Conservation (phyloP, 257 asterid species). For the Nicotiana otophora region DNA sequence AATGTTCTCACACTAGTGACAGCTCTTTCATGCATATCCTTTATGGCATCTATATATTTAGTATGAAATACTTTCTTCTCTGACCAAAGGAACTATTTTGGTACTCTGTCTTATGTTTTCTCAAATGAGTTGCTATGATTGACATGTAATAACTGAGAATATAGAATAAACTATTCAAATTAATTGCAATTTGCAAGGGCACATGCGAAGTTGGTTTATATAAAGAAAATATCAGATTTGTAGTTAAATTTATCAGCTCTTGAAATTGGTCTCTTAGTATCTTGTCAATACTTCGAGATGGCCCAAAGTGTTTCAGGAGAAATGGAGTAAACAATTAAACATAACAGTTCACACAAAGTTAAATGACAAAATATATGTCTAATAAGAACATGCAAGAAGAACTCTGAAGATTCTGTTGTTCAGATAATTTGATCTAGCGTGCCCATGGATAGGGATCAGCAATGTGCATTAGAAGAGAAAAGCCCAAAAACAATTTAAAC, state of each 20-base stretch:
- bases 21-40: neutral
- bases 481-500: neutral
- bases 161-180: neutral
- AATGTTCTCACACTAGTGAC: neutral
- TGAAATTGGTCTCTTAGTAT: neutral
- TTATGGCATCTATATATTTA: neutral
- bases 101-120: neutral
- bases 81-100: neutral
- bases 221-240: neutral
- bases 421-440: neutral
- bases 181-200: neutral
- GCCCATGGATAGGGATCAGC: neutral
- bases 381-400: neutral
- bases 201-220: too few species aligned
- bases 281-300: neutral
- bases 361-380: neutral
- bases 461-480: neutral
- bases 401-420: neutral
- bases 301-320: neutral
- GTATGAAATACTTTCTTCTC: neutral
- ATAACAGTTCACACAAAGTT: neutral
- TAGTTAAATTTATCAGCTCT: neutral
- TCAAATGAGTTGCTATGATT: too few species aligned
- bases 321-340: neutral
- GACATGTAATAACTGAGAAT: neutral